These are phyloP conservation scores for Heterobasidion parviporum DNA, from an alignment of 1,284 basidiomycete species.

Conservation along the genomic window DNA sequence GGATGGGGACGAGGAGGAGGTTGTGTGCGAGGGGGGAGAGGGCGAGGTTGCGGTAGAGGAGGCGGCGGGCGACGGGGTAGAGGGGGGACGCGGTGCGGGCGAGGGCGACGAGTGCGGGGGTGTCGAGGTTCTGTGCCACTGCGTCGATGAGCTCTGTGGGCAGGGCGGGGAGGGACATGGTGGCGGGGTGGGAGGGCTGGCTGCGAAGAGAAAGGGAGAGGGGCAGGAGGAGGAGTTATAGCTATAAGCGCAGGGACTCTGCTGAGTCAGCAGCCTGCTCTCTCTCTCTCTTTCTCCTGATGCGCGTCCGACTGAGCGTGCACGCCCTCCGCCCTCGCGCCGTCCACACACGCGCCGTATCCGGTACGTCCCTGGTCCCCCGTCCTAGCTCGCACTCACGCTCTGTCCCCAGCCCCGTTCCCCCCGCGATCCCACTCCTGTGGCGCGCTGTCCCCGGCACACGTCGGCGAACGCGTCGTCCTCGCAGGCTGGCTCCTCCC, in stretches of 20 bases:
- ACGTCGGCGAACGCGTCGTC: slow-evolving; percentile 54
- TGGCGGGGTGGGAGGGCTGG: neutral
- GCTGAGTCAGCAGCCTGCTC: neutral
- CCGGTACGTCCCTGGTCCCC: no score
- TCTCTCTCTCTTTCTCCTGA: neutral
- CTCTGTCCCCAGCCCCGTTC: slow-evolving; percentile 41
- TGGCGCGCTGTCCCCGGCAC: slow-evolving; percentile 44
- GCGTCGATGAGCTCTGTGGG: slow-evolving; percentile 48
- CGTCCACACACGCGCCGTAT: no score
- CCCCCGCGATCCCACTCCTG: slow-evolving; percentile 59
- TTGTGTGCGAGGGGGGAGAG: slow-evolving; percentile 35
- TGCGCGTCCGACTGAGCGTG: slow-evolving; percentile 8
- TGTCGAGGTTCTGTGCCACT: slow-evolving; percentile 30
- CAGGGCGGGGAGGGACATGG: slow-evolving; percentile 25
- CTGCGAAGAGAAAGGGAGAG: slow-evolving; percentile 2
- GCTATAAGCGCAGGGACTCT: neutral
- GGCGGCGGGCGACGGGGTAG: slow-evolving; percentile 41
- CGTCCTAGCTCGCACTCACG: no score
- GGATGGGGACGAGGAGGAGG: slow-evolving; percentile 40
- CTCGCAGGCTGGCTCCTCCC: slow-evolving; percentile 75
- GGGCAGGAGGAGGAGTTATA: slow-evolving; percentile 11
- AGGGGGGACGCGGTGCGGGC: slow-evolving; percentile 35
- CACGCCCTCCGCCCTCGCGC: slow-evolving; percentile 9
- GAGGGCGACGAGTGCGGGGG: slow-evolving; percentile 34
- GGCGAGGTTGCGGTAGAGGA: slow-evolving; percentile 52